Percentiles rank a stretch among this genome's conserved stretches.
These are phyloP conservation scores for Phlyctochytrium planicorne DNA, from an alignment of 192 early-diverging fungal species.

Conservation along the genomic window DNA sequence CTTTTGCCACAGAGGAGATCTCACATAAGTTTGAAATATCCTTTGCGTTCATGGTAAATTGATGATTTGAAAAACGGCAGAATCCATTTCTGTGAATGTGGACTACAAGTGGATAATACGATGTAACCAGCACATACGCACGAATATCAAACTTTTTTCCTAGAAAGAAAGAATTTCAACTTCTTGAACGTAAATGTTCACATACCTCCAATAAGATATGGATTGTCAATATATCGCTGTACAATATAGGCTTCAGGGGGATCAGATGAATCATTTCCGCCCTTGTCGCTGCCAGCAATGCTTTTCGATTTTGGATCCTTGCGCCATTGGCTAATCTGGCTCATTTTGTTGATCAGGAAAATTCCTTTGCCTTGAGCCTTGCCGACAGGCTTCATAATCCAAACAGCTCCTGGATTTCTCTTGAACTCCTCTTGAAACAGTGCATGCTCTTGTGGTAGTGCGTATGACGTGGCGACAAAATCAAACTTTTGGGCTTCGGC, in stretches of 20 bases:
- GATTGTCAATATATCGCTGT: slow-evolving; percentile 64
- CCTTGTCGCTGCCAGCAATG: slow-evolving; percentile 14
- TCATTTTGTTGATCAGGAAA: slow-evolving; percentile 63
- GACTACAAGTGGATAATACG: slow-evolving; percentile 57
- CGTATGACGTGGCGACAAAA: slow-evolving; percentile 58
- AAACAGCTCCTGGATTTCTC: slow-evolving; percentile 56
- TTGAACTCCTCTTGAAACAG: slow-evolving; percentile 69
- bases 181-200: background rate
- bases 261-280: slow-evolving; percentile 33
- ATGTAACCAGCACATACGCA: slow-evolving; percentile 59
- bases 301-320: slow-evolving; percentile 45
- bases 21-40: slow-evolving; percentile 62
- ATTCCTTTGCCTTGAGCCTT: slow-evolving; percentile 71
- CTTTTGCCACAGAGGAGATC: background rate
- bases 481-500: slow-evolving; percentile 57
- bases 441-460: slow-evolving; percentile 61
- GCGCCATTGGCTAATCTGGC: slow-evolving; percentile 57
- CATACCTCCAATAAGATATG: slow-evolving; percentile 60
- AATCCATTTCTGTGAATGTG: slow-evolving; percentile 67
- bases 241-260: slow-evolving; percentile 65
- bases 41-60: slow-evolving; percentile 64
- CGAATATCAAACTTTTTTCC: slow-evolving; percentile 69
- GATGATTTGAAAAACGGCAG: slow-evolving; percentile 61
- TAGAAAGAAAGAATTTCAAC: slow-evolving; percentile 4
- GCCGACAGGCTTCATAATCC: slow-evolving; percentile 72